Evolutionary conservation across 2,329 filamentous ascomycete genomes (phyloP).

Genomic region (Fusarium sp.): DNA sequence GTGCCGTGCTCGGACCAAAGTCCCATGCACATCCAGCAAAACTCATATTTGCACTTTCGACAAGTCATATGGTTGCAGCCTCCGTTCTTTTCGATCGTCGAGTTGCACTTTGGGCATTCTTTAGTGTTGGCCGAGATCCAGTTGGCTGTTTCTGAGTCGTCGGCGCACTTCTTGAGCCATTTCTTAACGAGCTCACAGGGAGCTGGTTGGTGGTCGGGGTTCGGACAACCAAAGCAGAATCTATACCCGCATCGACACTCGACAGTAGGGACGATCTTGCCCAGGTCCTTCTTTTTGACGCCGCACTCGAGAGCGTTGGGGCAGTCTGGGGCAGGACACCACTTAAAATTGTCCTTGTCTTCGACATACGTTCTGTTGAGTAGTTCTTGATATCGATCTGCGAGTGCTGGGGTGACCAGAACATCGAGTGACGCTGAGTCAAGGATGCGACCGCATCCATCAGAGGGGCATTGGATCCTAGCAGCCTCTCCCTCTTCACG

Average conservation of each 20-base stretch:
- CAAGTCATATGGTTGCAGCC: conserved; percentile 99
- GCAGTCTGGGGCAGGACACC: conserved; percentile 98
- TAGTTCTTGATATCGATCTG: conserved; percentile 79
- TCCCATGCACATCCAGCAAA: conserved; percentile 99
- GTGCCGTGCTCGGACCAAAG: conserved; percentile 98
- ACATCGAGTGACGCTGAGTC: conserved; percentile 89
- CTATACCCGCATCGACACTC: conserved; percentile 83
- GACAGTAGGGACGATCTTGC: conserved; percentile 88
- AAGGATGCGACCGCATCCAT: conserved; percentile 88
- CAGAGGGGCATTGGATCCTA: conserved; percentile 90
- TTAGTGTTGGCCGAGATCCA: conserved; percentile 99
- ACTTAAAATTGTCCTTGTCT: conserved; percentile 93
- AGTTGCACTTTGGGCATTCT: conserved; percentile 94
- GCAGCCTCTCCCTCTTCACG: conserved; percentile 94
- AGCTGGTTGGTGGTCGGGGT: conserved; percentile 91
- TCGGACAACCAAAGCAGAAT: conserved; percentile 95
- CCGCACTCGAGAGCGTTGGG: conserved; percentile 89
- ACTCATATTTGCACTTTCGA: conserved; percentile 93
- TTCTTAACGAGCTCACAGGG: conserved; percentile 91
- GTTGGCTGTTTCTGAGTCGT: conserved; percentile 97
- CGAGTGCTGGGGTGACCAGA: conserved; percentile 69
- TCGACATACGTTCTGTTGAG: conserved; percentile 96
- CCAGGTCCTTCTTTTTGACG: conserved; percentile 87
- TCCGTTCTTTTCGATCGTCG: conserved; percentile 98
- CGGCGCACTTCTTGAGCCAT: conserved; percentile 98